phyloP scores from a whole-genome alignment of 257 asterid species.

The Solanum stenotomum region DNA sequence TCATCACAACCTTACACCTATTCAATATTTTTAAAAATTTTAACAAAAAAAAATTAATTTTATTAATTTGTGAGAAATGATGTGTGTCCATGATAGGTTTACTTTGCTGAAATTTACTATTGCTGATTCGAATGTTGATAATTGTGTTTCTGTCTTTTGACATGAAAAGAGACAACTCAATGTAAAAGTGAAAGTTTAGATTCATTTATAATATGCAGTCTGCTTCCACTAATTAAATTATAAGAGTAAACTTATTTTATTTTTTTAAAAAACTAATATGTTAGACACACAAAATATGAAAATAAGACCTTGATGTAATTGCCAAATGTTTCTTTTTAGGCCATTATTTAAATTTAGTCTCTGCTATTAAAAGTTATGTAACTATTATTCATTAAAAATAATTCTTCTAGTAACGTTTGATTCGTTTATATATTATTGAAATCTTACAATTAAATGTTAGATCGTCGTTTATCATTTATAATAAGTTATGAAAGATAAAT shows the following conservation, averaged over 20 bases:
- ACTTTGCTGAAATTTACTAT: neutral
- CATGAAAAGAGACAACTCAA: neutral
- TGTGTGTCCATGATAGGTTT: neutral
- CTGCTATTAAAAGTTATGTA: neutral
- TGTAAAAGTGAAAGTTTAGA: neutral
- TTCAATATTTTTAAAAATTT: no score
- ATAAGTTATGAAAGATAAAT: no score
- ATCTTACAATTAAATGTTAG: no score
- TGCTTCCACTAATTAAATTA: neutral
- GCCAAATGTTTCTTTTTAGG: neutral
- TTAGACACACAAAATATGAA: neutral
- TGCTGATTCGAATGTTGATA: neutral
- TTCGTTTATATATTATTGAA: neutral
- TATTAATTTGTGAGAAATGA: neutral
- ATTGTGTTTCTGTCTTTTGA: neutral
- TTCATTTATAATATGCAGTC: neutral
- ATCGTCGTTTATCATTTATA: no score
- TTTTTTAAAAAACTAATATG: neutral
- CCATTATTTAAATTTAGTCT: neutral
- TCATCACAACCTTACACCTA: neutral
- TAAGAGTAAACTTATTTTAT: neutral
- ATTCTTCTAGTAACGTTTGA: neutral
- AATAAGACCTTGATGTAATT: neutral
- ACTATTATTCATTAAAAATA: neutral
- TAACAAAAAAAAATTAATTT: no score